These are phyloP conservation scores for Xylaria sp. DNA, from an alignment of 2,329 filamentous ascomycete genomes.

Conservation along the genomic window DNA sequence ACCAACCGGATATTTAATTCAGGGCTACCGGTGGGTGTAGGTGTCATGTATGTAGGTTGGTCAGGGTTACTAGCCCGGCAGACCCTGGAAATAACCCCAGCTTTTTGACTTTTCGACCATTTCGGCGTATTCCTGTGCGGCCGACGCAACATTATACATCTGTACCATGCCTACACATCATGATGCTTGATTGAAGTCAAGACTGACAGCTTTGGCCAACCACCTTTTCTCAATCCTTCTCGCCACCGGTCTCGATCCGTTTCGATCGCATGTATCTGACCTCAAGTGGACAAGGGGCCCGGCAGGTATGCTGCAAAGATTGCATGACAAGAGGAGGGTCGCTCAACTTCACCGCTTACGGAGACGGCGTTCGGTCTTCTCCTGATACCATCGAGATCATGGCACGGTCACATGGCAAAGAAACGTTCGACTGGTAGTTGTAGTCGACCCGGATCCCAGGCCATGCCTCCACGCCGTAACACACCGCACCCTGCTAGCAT, in stretches of 20 bases:
- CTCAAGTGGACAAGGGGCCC: background rate
- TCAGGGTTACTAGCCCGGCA: too few species aligned
- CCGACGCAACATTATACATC: background rate
- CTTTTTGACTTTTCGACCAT: background rate
- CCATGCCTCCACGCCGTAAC: background rate
- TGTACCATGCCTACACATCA: background rate
- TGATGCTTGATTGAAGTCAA: background rate
- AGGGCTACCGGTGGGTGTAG: too few species aligned
- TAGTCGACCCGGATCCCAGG: background rate
- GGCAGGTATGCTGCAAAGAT: background rate
- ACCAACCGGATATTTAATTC: too few species aligned
- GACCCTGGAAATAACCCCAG: background rate
- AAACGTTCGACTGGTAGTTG: too few species aligned
- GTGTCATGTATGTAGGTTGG: too few species aligned
- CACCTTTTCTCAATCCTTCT: background rate
- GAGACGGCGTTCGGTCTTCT: background rate
- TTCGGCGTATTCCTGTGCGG: background rate
- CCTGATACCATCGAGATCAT: background rate
- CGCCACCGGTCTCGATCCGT: slow-evolving; percentile 4
- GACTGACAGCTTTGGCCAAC: background rate
- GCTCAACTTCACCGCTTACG: slow-evolving; percentile 7
- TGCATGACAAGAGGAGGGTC: background rate
- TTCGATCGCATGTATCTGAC: slow-evolving; percentile 21
- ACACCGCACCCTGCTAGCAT: background rate
- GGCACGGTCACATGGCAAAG: background rate